Base-by-base conservation (phyloP, 768 basidiomycete species). In the Trametes cingulata region DNA sequence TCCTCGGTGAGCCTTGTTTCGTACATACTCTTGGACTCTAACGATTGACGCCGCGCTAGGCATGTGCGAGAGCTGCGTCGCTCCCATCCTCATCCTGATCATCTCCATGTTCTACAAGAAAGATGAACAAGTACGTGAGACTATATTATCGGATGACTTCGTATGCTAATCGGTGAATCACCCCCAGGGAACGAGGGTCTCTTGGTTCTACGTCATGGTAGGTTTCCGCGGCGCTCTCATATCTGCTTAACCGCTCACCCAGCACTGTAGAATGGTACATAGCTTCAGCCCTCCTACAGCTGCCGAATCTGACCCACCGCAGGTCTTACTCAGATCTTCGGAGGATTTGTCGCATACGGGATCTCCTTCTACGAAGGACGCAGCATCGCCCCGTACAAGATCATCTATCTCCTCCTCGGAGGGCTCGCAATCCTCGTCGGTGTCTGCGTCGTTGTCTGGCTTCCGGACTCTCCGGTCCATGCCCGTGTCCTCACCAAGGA, bases 101-200 rank as follows among this genome's bases (percentile, higher is more conserved):
- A 78, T 86, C 41, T 81, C 83, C 10, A 85, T 86, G 81, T 87
- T 86, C 67, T 87, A 86, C 73, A 84, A 82, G 75, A 87, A 86
- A 71, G 75, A 84, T 51, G 86, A 87, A 61, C 85, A 87, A 75
- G 81, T 77, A 49, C 9, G 45, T 49, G 17, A 9, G 6, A 0
- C 2, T 6, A 22, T 19, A 6, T 6, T 14, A 20, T 0, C 20
- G 9, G 3, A 0, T 3, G 2, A 24, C 17, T 15, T 3, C 7
- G 24, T 19, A 47, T 13, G 36, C 27, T 15, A 9, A n/a, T 10
- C 5, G 20, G 7, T 20, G 20, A 6, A 12, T 22, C 8, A 3
- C 5, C 7, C 27, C 27, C 56, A 85, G 80, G 84, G 82, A 0
- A 77, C 74, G 17, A 78, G 85, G 7, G 82, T 87, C 17, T 80